phyloP scores from a whole-genome alignment of 306 rosid genomes.

The Cicer bijugum region DNA sequence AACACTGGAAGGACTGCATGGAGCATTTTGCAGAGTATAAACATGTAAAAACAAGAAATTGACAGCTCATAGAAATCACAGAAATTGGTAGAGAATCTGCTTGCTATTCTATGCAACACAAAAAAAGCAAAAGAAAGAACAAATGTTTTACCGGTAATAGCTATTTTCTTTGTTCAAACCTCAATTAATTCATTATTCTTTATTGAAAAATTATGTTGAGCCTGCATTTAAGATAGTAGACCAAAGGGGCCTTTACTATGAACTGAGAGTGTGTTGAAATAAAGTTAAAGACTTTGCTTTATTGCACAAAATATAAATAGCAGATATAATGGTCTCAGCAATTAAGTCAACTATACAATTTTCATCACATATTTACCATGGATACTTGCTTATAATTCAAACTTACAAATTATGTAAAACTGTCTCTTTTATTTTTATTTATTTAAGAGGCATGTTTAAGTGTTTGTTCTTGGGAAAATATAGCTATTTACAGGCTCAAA shows the following conservation, averaged over 20 bases:
- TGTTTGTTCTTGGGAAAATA: constrained; percentile 25
- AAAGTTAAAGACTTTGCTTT: too few relatives aligned
- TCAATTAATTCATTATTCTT: constrained; percentile 1
- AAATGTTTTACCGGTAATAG: constrained; percentile 4
- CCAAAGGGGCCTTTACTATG: constrained; percentile 12
- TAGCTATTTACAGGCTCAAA: constrained; percentile 35
- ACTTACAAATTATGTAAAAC: constrained; percentile 7
- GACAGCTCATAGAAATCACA: constrained; percentile 17
- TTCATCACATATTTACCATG: constrained; percentile 22
- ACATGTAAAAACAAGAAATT: constrained; percentile 14
- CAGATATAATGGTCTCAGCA: constrained; percentile 1
- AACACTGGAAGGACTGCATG: constrained; percentile 22
- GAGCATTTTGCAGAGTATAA: constrained; percentile 17
- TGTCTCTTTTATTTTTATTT: constrained; percentile 12
- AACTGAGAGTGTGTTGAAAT: not conserved
- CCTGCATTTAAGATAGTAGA: constrained; percentile 12
- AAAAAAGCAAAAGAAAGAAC: not conserved
- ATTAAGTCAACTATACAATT: constrained; percentile 7
- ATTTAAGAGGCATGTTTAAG: not conserved
- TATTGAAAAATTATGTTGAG: not conserved
- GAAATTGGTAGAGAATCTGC: constrained; percentile 23
- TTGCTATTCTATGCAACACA: not conserved
- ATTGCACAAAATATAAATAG: not conserved
- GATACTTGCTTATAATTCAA: constrained; percentile 29
- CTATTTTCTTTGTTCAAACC: not conserved